Conservation (phyloP, 306 rosid genomes). For the Ormosia semicastrata region DNA sequence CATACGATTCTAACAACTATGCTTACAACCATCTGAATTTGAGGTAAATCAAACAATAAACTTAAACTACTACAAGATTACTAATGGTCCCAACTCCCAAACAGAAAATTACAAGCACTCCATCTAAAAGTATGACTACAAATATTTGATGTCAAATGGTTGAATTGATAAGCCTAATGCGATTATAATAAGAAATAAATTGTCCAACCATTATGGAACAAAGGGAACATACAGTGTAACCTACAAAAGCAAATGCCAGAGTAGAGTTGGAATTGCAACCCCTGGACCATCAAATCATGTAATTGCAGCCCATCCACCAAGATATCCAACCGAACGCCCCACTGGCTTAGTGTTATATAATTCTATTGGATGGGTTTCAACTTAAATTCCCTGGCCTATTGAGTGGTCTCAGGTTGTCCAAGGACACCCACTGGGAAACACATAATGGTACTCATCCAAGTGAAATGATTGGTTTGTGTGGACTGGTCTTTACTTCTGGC, state of each 20-base stretch:
- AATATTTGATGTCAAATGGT: neutral
- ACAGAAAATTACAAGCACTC: neutral
- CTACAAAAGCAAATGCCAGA: neutral
- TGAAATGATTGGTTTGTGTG: neutral
- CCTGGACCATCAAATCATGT: neutral
- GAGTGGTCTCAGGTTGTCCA: neutral
- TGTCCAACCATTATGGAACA: neutral
- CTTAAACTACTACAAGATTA: neutral
- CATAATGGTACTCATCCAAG: neutral
- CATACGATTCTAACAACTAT: too few species aligned
- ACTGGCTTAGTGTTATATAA: neutral
- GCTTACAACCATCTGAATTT: too few species aligned
- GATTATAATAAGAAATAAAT: too few species aligned
- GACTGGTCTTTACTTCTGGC: neutral
- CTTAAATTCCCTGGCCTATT: neutral
- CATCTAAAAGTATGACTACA: neutral
- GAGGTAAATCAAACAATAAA: too few species aligned
- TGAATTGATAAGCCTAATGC: neutral
- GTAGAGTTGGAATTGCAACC: neutral
- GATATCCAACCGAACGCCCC: too few species aligned
- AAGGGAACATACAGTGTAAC: neutral
- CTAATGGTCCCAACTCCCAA: neutral
- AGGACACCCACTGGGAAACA: neutral
- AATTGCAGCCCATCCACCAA: neutral
- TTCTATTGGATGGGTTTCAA: neutral